Evolutionary conservation across 345 rosid genomes (phyloP), one percentile per base, ranked within the genome.

Genomic region (Ceriops decandra): DNA sequence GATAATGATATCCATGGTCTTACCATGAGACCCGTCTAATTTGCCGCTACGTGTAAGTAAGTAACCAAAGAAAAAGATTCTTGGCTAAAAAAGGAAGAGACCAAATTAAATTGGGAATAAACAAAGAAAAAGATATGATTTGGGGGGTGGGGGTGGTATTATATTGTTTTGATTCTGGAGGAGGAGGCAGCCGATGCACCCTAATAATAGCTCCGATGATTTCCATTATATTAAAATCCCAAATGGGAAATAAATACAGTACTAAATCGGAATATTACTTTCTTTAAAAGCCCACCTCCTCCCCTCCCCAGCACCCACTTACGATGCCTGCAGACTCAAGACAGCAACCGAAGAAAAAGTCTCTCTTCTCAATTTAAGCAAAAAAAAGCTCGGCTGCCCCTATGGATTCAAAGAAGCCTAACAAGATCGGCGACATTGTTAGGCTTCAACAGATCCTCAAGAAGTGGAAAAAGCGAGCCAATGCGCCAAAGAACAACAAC

Each of bases 401-500:
- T 4, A 62, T 62, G 73, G 74, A 66, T 49, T 28, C 60, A 26
- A 65, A 65, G 10, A 72, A 72, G 70, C 58, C 65, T 30, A 75
- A 46, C 69, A 75, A 75, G 74, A 75, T 75, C 57, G 52, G 63
- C 15, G 79, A 75, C 79, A 75, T 75, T 19, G 79, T 70, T 65
- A 66, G 71, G 70, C 74, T 75, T 47, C 74, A 54, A 31, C 74
- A 64, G 19, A 70, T 75, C 36, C 70, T 75, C 38, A 75, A 65
- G 63, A 75, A 75, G 49, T 75, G 79, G 79, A 75, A 70, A 54
- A 65, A 46, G 49, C 66, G 49, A 17, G 77, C 77, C 27, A 61
- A 16, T 36, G 35, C 66, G 17, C 60, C 67, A 0, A 70, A 70
- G 47, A 56, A 35, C 35, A 54, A 17, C 57, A 4, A 2, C 24